phyloP scores from a whole-genome alignment of 148 eudicot genomes.

The Amaranthus cruentus region DNA sequence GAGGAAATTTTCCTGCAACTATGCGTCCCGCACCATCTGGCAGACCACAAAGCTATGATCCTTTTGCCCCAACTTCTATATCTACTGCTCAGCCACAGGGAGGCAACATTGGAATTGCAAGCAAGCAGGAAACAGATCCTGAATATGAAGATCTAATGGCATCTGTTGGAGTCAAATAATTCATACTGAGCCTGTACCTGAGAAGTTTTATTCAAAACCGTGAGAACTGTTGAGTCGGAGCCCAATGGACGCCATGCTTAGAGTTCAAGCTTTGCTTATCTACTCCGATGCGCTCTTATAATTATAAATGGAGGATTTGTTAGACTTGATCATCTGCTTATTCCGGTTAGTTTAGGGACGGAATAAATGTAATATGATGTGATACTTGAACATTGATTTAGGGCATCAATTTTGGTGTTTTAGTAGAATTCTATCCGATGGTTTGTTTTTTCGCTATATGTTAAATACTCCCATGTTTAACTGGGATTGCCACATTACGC shows the following conservation, averaged over 20 bases:
- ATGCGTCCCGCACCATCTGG: constrained; percentile 40
- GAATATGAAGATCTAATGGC: constrained; percentile 94
- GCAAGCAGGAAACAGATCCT: constrained; percentile 72
- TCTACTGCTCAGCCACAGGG: constrained; percentile 44
- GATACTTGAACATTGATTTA: neutral
- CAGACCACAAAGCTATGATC: constrained; percentile 72
- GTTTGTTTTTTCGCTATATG: too few species aligned
- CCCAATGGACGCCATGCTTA: neutral
- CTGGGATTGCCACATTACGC: too few species aligned
- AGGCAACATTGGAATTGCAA: constrained; percentile 27
- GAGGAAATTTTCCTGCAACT: constrained; percentile 28
- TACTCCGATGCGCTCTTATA: neutral
- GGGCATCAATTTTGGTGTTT: neutral
- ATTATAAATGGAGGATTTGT: neutral
- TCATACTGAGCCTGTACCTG: neutral
- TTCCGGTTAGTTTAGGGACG: neutral
- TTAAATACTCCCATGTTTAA: too few species aligned
- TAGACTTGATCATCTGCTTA: neutral
- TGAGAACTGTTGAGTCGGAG: neutral
- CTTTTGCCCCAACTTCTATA: constrained; percentile 65
- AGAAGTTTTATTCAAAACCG: neutral
- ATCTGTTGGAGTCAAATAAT: constrained; percentile 81
- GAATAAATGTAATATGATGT: neutral
- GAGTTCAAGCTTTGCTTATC: neutral
- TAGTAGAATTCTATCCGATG: neutral